Base-by-base conservation (phyloP, 805 yeast species). In the Blastobotrys mokoenaii region DNA sequence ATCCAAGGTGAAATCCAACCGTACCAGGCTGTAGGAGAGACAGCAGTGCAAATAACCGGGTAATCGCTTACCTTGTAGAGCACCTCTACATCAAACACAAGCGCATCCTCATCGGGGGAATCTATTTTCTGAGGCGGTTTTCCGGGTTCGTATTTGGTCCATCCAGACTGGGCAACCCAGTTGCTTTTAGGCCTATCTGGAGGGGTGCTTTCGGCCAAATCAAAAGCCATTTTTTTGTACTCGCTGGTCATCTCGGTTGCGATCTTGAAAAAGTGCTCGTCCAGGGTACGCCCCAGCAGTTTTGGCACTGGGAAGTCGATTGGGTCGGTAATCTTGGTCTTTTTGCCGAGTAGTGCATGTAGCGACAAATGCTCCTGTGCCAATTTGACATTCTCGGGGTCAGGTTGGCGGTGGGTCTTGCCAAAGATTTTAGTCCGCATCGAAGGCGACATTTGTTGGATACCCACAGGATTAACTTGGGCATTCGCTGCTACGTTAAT, bases 1-100 rank as follows among this genome's bases (percentile, higher is more conserved):
- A 93, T 61, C 59, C 73, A 80, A 0, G 99, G 98, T 0, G 96
- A 87, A 7, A 87, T 80, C 99, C 99, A 93, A 0, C 81, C 79
- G 58, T 89, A 93, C 95, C 97, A 88, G 0, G 96, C 95, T 8
- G 72, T 68, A 0, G 71, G 60, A 0, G 96, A 79, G 1, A 73
- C 80, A 9, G 96, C 95, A 0, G 84, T 75, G 1, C 96, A 96
- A 63, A 93, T 59, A 0, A 84, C 77, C 0, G 97, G 81, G 58
- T 78, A 89, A 2, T 73, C 74, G 0, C 93, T 77, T 1, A 77
- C 63, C 52, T 85, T 81, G 64, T 87, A 89, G 57, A 89, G 60
- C 0, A 82, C 85, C 61, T 93, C 99, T 9, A 86, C 89, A 63
- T 93, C 99, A 61, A 90, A 90, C 0, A 84, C 88, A 10, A 93